These are phyloP conservation scores for Tolypocladium amazonense DNA, from an alignment of 2,329 filamentous ascomycete species.

Conservation along the genomic window DNA sequence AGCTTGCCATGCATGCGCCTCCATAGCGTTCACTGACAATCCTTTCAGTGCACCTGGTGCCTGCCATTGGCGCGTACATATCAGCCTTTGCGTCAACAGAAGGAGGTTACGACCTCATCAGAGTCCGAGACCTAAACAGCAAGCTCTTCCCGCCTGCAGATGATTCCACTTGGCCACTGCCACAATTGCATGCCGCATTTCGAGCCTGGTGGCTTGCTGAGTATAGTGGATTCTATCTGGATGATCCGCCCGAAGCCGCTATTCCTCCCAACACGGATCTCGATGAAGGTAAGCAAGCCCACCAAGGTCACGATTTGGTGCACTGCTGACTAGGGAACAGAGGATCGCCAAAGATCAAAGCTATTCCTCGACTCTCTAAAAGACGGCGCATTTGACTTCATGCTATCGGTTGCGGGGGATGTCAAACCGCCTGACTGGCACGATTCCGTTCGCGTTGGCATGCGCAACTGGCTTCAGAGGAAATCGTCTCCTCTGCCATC, in stretches of 20 bases:
- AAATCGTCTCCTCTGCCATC: constrained; percentile 61
- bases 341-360: constrained; percentile 60
- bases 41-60: constrained; percentile 63
- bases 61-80: constrained; percentile 67
- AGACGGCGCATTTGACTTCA: constrained; percentile 86
- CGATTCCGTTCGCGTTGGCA: constrained; percentile 71
- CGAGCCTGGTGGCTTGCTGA: constrained; percentile 84
- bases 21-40: background rate
- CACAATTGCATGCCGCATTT: constrained; percentile 69
- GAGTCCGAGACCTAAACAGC: constrained; percentile 60
- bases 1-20: constrained; percentile 7
- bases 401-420: constrained; percentile 75
- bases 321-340: constrained; percentile 26
- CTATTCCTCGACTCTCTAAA: constrained; percentile 68
- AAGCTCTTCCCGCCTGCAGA: constrained; percentile 57
- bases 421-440: constrained; percentile 75
- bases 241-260: constrained; percentile 51
- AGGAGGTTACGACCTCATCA: constrained; percentile 52
- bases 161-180: constrained; percentile 58
- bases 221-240: constrained; percentile 82
- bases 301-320: background rate
- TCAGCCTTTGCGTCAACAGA: constrained; percentile 70
- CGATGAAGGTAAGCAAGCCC: constrained; percentile 34
- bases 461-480: constrained; percentile 73
- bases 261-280: constrained; percentile 51